Conservation (phyloP, 192 early-diverging fungal genomes). For the Podila epigama region DNA sequence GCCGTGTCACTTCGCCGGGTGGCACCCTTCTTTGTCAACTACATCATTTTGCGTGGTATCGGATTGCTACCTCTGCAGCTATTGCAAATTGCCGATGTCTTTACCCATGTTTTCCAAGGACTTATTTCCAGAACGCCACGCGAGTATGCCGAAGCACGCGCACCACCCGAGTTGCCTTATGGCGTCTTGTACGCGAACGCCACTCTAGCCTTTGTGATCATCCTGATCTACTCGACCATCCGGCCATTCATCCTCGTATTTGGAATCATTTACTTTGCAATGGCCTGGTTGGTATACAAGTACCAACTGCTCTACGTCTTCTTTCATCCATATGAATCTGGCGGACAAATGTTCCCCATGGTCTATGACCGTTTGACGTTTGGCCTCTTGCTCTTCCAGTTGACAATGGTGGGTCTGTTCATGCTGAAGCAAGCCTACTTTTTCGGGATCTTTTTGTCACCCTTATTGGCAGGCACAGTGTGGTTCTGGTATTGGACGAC, state of each 20-base stretch:
- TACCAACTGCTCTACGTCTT: slow-evolving; percentile 85
- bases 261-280: slow-evolving; percentile 72
- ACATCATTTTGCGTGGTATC: slow-evolving; percentile 76
- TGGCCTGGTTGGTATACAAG: slow-evolving; percentile 75
- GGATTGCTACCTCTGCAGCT: slow-evolving; percentile 74
- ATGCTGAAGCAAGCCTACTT: slow-evolving; percentile 60
- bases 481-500: slow-evolving; percentile 58
- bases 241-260: slow-evolving; percentile 74
- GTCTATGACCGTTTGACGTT: slow-evolving; percentile 74
- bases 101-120: slow-evolving; percentile 59
- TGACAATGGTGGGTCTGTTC: slow-evolving; percentile 72
- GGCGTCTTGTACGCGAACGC: slow-evolving; percentile 74
- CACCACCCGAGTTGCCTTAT: slow-evolving; percentile 76
- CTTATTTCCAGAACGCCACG: slow-evolving; percentile 79
- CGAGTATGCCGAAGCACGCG: slow-evolving; percentile 76
- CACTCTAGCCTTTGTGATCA: slow-evolving; percentile 74
- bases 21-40: slow-evolving; percentile 84
- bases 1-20: slow-evolving; percentile 73
- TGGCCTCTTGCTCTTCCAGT: slow-evolving; percentile 69
- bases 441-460: slow-evolving; percentile 54
- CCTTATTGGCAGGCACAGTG: slow-evolving; percentile 55
- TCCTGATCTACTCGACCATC: slow-evolving; percentile 79
- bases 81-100: slow-evolving; percentile 70
- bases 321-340: slow-evolving; percentile 77
- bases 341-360: slow-evolving; percentile 76